Evolutionary conservation across 1,284 basidiomycete genomes (phyloP).

Genomic region (Trichosporon sp.): DNA sequence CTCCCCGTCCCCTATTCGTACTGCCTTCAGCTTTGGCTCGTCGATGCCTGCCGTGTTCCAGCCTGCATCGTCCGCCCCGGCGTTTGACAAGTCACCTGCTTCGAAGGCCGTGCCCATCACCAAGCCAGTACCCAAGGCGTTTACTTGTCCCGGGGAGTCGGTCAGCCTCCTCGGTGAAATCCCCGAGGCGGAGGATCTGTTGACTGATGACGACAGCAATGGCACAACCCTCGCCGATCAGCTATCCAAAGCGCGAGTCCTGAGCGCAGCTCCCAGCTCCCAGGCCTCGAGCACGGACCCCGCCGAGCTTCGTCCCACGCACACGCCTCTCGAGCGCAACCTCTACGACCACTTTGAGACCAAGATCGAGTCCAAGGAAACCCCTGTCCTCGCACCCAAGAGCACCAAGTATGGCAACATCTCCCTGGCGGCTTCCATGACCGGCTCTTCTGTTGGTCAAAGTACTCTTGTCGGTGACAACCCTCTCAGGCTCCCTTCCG

Average conservation of each 20-base stretch:
- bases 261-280: neutral
- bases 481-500: neutral
- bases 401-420: slow-evolving; percentile 7
- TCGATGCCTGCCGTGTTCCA: neutral
- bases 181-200: neutral
- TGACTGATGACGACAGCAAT: neutral
- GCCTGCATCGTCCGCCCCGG: neutral
- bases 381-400: neutral
- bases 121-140: neutral
- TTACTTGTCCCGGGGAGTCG: neutral
- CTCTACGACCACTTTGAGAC: neutral
- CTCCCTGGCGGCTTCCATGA: neutral
- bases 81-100: neutral
- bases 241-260: neutral
- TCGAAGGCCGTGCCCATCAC: neutral
- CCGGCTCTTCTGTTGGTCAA: neutral
- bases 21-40: neutral
- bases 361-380: too few relatives aligned
- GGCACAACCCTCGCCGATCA: slow-evolving; percentile 3
- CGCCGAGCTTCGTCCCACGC: slow-evolving; percentile 9
- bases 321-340: slow-evolving; percentile 10
- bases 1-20: neutral
- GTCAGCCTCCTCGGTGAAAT: neutral
- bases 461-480: neutral
- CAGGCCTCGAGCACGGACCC: neutral